Evolutionary conservation across 306 rosid species (phyloP), one percentile per base, ranked within the genome.

Genomic region (Alnus rubra): DNA sequence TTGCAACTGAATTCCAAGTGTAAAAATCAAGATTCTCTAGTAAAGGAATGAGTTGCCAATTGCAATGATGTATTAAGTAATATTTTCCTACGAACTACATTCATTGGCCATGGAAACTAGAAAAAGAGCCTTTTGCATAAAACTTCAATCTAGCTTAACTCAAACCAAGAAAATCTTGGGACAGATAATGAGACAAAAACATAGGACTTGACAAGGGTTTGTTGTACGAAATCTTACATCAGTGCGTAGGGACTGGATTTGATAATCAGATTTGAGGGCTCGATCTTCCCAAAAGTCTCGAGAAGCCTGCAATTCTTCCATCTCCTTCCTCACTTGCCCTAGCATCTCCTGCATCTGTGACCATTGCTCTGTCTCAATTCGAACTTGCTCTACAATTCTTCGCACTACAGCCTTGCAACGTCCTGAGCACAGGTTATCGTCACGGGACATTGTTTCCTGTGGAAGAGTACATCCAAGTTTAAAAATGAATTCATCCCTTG

Each of bases 271-370:
- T 64, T 88, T 80, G 4, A 74, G 67, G 44, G 97, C 96, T 2
- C 75, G 89, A 60, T 88, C 92, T 91, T 95, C 92, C 98, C 97
- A 95, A 74, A 88, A 91, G 78, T 89, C 88, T 13, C 98, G 91
- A 70, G 96, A 95, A 84, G 94, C 87, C 51, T 95, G 97, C 82
- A 95, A 77, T 72, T 90, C 96, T 81, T 90, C 97, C 92, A 92
- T 95, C 85, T 95, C 98, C 81, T 90, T 90, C 86, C 92, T 95
- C 50, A 92, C 98, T 80, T 85, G 91, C 39, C 87, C 87, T 6
- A 95, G 88, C 94, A 95, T 95, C 84, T 81, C 92, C 78, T 95
- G 98, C 98, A 95, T 95, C 77, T 90, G 96, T n/a, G 98, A 95
- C 98, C 98, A 95, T 52, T 95, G 98, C 80, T 91, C 97, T 10